Evolutionary conservation across 2,329 filamentous ascomycete genomes (phyloP).

Genomic region (Fusarium oxysporum): DNA sequence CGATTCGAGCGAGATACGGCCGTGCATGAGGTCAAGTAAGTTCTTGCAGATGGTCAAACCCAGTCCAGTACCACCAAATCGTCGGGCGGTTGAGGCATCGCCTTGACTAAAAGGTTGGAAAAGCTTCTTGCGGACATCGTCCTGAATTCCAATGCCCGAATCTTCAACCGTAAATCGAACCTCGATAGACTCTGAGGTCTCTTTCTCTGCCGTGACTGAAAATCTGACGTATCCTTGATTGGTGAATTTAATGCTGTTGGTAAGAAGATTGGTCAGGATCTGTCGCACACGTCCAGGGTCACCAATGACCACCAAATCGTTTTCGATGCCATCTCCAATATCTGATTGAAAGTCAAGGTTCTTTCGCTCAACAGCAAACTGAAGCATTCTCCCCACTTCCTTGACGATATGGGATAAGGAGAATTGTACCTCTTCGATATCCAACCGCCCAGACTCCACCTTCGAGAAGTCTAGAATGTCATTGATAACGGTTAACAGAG

Average conservation of each 20-base stretch:
- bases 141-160: constrained; percentile 84
- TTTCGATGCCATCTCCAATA: constrained; percentile 70
- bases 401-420: constrained; percentile 78
- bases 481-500: constrained; percentile 87
- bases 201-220: constrained; percentile 70
- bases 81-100: constrained; percentile 80
- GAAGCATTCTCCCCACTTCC: constrained; percentile 88
- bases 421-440: constrained; percentile 85
- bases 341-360: constrained; percentile 78
- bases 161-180: constrained; percentile 81
- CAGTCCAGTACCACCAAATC: constrained; percentile 83
- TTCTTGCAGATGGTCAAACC: constrained; percentile 87
- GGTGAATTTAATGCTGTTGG: constrained; percentile 82
- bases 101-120: constrained; percentile 88
- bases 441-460: constrained; percentile 80
- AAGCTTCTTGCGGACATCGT: constrained; percentile 76
- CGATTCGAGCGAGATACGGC: constrained; percentile 77
- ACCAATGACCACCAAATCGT: constrained; percentile 82
- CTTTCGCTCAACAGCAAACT: constrained; percentile 84
- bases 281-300: constrained; percentile 87
- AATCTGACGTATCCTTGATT: constrained; percentile 76
- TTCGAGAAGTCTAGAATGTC: constrained; percentile 93
- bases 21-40: constrained; percentile 81
- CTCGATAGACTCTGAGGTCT: constrained; percentile 72
- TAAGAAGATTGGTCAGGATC: constrained; percentile 83